Percentiles rank a stretch among this genome's conserved stretches.
These are phyloP conservation scores for Botryotinia globosa DNA, from an alignment of 2,329 filamentous ascomycete species.

Conservation along the genomic window DNA sequence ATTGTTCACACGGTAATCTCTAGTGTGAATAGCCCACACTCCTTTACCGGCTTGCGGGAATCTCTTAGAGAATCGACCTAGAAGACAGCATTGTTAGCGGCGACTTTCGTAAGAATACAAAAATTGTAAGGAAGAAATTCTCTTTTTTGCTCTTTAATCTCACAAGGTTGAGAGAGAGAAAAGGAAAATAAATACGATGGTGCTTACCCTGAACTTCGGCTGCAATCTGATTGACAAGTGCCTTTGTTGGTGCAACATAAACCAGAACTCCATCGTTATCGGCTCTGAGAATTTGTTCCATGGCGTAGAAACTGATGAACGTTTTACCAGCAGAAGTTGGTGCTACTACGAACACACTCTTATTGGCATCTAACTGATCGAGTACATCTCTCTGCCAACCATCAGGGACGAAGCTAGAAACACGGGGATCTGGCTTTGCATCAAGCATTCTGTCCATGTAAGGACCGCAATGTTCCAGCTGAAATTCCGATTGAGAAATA, in stretches of 20 bases:
- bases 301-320: conserved; percentile 81
- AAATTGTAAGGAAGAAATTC: not conserved
- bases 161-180: not conserved
- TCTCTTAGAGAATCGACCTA: conserved; percentile 62
- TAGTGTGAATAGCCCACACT: conserved; percentile 76
- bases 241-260: conserved; percentile 79
- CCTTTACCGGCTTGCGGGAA: conserved; percentile 57
- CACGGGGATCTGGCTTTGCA: conserved; percentile 63
- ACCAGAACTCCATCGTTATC: conserved; percentile 70
- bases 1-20: conserved; percentile 73
- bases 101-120: not conserved
- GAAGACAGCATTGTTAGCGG: conserved; percentile 18
- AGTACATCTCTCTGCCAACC: conserved; percentile 73
- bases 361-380: conserved; percentile 67
- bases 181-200: not conserved
- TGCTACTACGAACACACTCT: conserved; percentile 71
- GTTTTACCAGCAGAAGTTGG: conserved; percentile 80
- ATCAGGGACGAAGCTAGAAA: conserved; percentile 67
- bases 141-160: not conserved
- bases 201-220: conserved; percentile 65
- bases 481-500: conserved; percentile 55
- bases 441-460: conserved; percentile 75
- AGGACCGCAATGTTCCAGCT: conserved; percentile 66
- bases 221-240: conserved; percentile 79
- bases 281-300: conserved; percentile 69